These are phyloP conservation scores for Pterocarpus macrocarpus DNA, from an alignment of 306 rosid genomes.

Conservation along the genomic window DNA sequence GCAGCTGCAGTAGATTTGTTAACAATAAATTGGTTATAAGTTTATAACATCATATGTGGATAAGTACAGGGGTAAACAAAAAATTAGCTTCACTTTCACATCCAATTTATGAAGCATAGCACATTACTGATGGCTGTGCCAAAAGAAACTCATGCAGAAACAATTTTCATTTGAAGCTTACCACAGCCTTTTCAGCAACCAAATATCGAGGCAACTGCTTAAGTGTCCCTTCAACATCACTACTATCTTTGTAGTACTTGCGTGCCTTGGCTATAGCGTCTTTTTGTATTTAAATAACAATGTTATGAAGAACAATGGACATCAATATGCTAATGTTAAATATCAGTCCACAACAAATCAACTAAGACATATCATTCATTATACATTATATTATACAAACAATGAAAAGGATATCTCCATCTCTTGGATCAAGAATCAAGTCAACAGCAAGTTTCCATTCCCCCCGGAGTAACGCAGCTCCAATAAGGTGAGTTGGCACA, in stretches of 20 bases:
- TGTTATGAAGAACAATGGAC: constrained; percentile 61
- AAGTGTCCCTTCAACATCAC: constrained; percentile 85
- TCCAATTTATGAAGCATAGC: constrained; percentile 38
- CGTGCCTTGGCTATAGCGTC: constrained; percentile 69
- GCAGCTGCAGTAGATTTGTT: constrained; percentile 68
- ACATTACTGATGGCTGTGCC: constrained; percentile 9
- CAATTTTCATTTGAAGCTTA: constrained; percentile 59
- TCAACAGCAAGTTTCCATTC: constrained; percentile 84
- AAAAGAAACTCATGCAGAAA: constrained; percentile 32
- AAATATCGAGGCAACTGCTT: constrained; percentile 86
- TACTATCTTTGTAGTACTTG: constrained; percentile 78
- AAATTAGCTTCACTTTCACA: constrained; percentile 6
- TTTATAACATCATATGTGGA: constrained; percentile 26
- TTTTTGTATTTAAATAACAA: constrained; percentile 68
- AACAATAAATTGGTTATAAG: constrained; percentile 28
- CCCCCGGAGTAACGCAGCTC: constrained; percentile 83
- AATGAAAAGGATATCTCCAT: constrained; percentile 93
- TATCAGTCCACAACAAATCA: constrained; percentile 45
- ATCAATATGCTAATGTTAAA: constrained; percentile 20
- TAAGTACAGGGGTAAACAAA: constrained; percentile 32
- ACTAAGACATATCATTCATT: constrained; percentile 31
- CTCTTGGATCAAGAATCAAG: constrained; percentile 98
- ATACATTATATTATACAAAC: constrained; percentile 24
- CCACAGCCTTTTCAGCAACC: constrained; percentile 93
- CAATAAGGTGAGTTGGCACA: constrained; percentile 87